Conservation (phyloP, 1,139 yeast genomes). For the Candida gigantensis region DNA sequence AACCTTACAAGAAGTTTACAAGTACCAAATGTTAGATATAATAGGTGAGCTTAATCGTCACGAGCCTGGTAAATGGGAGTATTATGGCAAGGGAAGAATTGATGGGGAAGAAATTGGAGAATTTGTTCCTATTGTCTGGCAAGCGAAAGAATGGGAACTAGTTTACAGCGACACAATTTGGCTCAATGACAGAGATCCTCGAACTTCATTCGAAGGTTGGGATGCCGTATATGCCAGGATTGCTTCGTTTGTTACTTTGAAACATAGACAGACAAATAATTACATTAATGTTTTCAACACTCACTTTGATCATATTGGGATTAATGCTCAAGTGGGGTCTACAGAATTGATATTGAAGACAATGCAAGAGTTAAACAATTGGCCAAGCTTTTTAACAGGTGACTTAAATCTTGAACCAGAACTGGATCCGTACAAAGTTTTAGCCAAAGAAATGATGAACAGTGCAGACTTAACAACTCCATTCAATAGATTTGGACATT, state of each 20-base stretch:
- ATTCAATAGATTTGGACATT: conserved; percentile 43
- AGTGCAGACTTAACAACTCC: conserved; percentile 25
- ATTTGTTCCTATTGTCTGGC: conserved; percentile 35
- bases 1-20: conserved; percentile 38
- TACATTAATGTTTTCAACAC: conserved; percentile 52
- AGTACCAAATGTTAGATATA: conserved; percentile 35
- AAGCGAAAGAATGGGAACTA: conserved; percentile 33
- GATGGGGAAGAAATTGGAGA: conserved; percentile 37
- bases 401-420: conserved; percentile 58
- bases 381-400: conserved; percentile 45
- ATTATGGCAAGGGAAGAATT: conserved; percentile 36
- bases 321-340: conserved; percentile 45
- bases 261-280: conserved; percentile 27
- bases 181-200: conserved; percentile 32
- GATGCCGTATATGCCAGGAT: conserved; percentile 54
- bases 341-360: conserved; percentile 46
- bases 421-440: conserved; percentile 47
- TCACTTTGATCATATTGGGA: conserved; percentile 59
- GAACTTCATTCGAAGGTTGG: conserved; percentile 47
- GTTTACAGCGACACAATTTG: conserved; percentile 35
- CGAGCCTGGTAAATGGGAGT: conserved; percentile 27
- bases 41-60: conserved; percentile 30
- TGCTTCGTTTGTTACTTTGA: conserved; percentile 45
- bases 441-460: conserved; percentile 35
- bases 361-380: conserved; percentile 35